Conservation (phyloP, 1,139 yeast genomes). For the Candida tunisiensis region DNA sequence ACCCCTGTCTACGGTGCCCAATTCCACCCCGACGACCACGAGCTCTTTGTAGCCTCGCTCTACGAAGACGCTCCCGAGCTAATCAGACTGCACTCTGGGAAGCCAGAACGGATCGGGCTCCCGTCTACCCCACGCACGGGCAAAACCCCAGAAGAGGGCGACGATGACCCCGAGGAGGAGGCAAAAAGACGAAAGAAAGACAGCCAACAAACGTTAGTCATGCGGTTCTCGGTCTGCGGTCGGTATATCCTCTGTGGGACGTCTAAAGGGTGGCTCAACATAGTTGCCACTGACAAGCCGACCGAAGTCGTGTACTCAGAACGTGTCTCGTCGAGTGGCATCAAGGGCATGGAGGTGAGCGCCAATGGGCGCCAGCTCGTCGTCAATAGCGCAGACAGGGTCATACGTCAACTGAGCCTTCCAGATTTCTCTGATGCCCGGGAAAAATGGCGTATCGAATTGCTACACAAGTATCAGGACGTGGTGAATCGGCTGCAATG, state of each 20-base stretch:
- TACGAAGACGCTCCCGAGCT: constrained; percentile 17
- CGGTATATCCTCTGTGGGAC: constrained; percentile 55
- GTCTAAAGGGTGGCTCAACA: constrained; percentile 59
- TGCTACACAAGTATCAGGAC: constrained; percentile 78
- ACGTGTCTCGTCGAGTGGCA: constrained; percentile 49
- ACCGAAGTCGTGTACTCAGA: constrained; percentile 27
- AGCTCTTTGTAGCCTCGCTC: constrained; percentile 30
- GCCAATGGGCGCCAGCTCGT: constrained; percentile 42
- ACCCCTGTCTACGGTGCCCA: constrained; percentile 60
- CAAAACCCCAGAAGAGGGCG: constrained; percentile 11
- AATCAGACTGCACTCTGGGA: constrained; percentile 10
- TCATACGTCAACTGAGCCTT: constrained; percentile 51
- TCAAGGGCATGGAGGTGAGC: constrained; percentile 53
- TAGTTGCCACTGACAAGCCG: constrained; percentile 15
- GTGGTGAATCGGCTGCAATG: constrained; percentile 80
- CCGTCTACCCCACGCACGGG: no score
- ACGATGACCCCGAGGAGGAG: constrained; percentile 7
- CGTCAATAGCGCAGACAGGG: constrained; percentile 67
- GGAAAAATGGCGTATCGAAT: no score
- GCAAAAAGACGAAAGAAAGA: constrained; percentile 8
- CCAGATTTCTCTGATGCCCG: no score
- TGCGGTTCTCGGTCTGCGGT: constrained; percentile 28
- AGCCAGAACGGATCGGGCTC: constrained; percentile 12
- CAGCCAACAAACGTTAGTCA: constrained; percentile 19
- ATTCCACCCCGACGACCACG: constrained; percentile 35